These are phyloP conservation scores for Trametes pubescens DNA, from an alignment of 1,284 basidiomycete genomes.

Conservation along the genomic window DNA sequence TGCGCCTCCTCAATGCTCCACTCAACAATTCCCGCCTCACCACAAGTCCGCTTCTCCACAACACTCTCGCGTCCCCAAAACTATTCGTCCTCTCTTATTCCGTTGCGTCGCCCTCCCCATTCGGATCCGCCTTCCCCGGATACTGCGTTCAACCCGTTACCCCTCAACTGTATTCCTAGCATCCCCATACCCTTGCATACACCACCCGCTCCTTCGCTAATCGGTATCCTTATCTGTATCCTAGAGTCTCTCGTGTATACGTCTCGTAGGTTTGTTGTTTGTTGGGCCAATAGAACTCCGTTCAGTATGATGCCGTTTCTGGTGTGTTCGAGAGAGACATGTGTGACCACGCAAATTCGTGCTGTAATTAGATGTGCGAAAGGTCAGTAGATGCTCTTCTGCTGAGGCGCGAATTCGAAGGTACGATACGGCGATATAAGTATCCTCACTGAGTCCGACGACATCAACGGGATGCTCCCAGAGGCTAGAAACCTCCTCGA, in stretches of 20 bases:
- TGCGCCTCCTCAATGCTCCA: conserved; percentile 2
- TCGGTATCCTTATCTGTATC: conserved; percentile 29
- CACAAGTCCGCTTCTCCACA: no score
- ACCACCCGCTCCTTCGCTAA: conserved; percentile 26
- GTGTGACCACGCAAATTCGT: no score
- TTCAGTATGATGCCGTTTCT: neutral
- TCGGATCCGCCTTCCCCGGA: conserved; percentile 8
- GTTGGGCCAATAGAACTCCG: conserved; percentile 7
- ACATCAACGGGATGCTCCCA: no score
- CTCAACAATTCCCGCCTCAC: no score
- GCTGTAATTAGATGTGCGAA: no score
- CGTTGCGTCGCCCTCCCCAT: conserved; percentile 21
- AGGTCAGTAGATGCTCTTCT: neutral
- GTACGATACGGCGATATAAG: no score
- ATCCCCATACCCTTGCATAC: conserved; percentile 20
- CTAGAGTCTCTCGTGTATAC: conserved; percentile 8
- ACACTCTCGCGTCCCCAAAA: neutral
- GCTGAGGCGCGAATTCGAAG: no score
- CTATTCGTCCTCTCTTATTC: conserved; percentile 2
- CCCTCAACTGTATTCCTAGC: conserved; percentile 30
- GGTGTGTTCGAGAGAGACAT: neutral
- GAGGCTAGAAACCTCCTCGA: no score
- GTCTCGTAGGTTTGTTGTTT: conserved; percentile 1
- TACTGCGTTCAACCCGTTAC: conserved; percentile 13
- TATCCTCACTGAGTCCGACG: no score